Conservation (phyloP, 305 asterid genomes). For the Solanum hybrid region DNA sequence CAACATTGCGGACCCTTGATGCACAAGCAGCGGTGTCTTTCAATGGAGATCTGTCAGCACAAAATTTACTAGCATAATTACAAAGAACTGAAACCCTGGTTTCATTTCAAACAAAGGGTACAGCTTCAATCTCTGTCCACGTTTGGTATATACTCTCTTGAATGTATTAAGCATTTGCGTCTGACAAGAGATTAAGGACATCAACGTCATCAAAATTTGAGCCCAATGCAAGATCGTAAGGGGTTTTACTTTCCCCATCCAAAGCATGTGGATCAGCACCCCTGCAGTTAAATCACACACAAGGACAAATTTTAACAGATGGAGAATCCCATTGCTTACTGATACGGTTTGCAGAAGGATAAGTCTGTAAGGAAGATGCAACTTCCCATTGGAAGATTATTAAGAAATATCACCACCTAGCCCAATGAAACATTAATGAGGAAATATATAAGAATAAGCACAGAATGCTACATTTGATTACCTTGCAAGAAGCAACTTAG, state of each 20-base stretch:
- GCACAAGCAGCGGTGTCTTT: conserved; percentile 11
- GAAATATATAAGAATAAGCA: not conserved
- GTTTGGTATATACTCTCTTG: not conserved
- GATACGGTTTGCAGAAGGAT: not conserved
- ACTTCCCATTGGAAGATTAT: not conserved
- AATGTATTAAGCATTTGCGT: conserved; percentile 28
- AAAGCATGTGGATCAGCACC: conserved; percentile 80
- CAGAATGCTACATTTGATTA: conserved; percentile 13
- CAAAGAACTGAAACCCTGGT: conserved; percentile 30
- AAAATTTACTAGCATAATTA: conserved; percentile 34
- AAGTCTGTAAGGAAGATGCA: not conserved
- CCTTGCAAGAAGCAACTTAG: conserved; percentile 88
- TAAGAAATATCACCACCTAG: not conserved
- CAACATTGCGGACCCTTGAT: conserved; percentile 6
- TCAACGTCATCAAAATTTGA: conserved; percentile 56
- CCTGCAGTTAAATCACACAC: conserved; percentile 32
- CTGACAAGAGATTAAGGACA: conserved; percentile 55
- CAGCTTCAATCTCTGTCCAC: conserved; percentile 5
- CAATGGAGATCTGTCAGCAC: conserved; percentile 14
- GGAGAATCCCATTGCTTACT: not conserved
- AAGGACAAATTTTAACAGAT: not conserved
- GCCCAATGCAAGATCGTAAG: conserved; percentile 52
- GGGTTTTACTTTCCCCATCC: conserved; percentile 59
- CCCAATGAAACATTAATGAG: not conserved
- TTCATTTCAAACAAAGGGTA: conserved; percentile 11